These are phyloP conservation scores for Symbiodinium natans DNA, from an alignment of 73 alveolate genomes.

Conservation along the genomic window DNA sequence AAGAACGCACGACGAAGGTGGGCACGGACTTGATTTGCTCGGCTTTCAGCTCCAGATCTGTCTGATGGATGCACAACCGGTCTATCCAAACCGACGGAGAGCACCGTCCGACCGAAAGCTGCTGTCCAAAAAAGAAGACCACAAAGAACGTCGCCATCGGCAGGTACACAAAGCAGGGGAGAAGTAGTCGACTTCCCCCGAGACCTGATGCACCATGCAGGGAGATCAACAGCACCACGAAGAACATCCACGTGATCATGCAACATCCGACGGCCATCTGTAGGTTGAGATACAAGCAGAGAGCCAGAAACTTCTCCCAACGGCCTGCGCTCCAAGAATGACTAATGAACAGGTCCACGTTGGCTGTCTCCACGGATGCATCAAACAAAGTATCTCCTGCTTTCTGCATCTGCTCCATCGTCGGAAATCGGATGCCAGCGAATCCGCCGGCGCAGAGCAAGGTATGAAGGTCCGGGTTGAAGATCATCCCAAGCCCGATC, in stretches of 20 bases:
- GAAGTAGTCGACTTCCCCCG: not conserved
- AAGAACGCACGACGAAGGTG: slow-evolving; percentile 14
- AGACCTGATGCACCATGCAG: not conserved
- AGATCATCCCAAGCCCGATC: not conserved
- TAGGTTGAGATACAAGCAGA: slow-evolving; percentile 10
- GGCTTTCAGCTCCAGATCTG: slow-evolving; percentile 7
- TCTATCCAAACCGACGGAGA: slow-evolving; percentile 33
- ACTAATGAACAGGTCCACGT: not conserved
- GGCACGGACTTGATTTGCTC: slow-evolving; percentile 32
- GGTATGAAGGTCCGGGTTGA: not conserved
- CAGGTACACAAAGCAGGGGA: slow-evolving; percentile 7
- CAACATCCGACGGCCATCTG: not conserved
- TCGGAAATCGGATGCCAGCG: not conserved
- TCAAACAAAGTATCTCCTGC: not conserved
- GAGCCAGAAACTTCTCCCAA: not conserved
- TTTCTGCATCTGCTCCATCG: not conserved
- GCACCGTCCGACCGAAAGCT: not conserved
- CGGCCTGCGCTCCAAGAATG: not conserved
- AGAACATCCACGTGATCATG: not conserved
- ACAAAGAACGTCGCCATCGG: slow-evolving; percentile 1
- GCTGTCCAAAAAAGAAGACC: slow-evolving; percentile 39
- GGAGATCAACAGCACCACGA: not conserved
- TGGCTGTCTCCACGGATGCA: not conserved
- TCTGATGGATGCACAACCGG: slow-evolving; percentile 30
- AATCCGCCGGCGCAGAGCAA: not conserved